Evolutionary conservation across 805 yeast species (phyloP), one percentile per base, ranked within the genome.

Genomic region (Metschnikowia kofuensis): DNA sequence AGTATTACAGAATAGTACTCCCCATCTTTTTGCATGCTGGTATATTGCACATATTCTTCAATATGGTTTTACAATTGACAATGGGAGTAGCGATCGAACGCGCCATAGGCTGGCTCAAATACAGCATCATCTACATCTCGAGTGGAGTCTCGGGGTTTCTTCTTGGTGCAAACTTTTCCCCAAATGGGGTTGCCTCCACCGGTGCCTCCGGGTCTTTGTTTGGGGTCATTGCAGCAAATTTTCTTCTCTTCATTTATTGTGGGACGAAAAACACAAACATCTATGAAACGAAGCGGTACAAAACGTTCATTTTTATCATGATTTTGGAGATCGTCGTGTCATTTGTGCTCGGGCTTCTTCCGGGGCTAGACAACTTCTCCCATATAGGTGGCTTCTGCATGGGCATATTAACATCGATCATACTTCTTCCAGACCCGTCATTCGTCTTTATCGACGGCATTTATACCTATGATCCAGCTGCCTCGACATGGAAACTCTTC

Each of bases 21-120:
- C 87, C 90, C 1, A 82, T 84, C 11, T 85, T 85, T 55, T 59
- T 85, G 45, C 91, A 85, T 61, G 89, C 90, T 4, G 91, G 91
- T 0, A 75, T 85, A 54, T 61, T 85, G 40, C 91, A 85, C 60
- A 83, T 85, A 37, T 60, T 79, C 16, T 81, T 83, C 72, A 85
- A 85, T 60, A 59, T 85, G 58, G 50, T 83, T 21, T 63, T 85
- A 27, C 90, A 85, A 63, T 58, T 83, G 15, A 65, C 77, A n/a
- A 71, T 83, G 67, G 91, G 89, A 0, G 64, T 78, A 7, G 74
- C 78, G 26, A 74, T 83, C 10, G 91, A 85, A 63, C 64, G 74
- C 46, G 63, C 66, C 35, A 75, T 85, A 39, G 91, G 91, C 2
- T 58, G 72, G 27, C 45, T 80, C 3, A 70, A 84, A 50, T 84